Conservation (phyloP, 352 stramenopile genomes). For the Phytophthora citricola region DNA sequence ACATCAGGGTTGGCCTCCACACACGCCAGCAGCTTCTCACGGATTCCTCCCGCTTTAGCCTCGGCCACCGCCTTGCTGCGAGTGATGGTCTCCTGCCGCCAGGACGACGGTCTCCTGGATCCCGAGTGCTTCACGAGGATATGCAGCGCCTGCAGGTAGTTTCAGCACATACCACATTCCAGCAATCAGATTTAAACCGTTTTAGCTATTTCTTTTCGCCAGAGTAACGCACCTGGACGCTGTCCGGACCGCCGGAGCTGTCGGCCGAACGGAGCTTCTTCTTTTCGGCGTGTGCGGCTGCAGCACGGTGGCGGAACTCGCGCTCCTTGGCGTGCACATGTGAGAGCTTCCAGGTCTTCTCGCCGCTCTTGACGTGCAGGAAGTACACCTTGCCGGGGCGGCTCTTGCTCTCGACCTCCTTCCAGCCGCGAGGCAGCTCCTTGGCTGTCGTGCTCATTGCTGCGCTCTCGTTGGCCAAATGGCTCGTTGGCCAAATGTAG, state of each 20-base stretch:
- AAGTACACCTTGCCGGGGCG: slow-evolving; percentile 87
- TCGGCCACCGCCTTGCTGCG: slow-evolving; percentile 87
- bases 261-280: slow-evolving; percentile 34
- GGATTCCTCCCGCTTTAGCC: slow-evolving; percentile 79
- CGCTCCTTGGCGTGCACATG: slow-evolving; percentile 86
- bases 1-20: slow-evolving; percentile 73
- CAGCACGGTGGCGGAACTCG: slow-evolving; percentile 66
- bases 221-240: slow-evolving; percentile 48
- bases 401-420: slow-evolving; percentile 89
- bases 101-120: slow-evolving; percentile 84
- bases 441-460: slow-evolving; percentile 48
- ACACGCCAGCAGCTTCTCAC: slow-evolving; percentile 80
- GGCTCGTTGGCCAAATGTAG: no score
- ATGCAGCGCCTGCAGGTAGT: slow-evolving; percentile 62
- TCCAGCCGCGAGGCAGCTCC: slow-evolving; percentile 86
- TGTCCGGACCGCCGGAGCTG: slow-evolving; percentile 37
- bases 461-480: no score
- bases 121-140: slow-evolving; percentile 91
- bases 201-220: neutral
- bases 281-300: slow-evolving; percentile 38
- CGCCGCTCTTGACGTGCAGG: slow-evolving; percentile 81
- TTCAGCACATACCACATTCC: neutral
- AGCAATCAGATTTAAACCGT: neutral
- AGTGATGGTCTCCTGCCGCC: slow-evolving; percentile 89
- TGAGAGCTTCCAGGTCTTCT: slow-evolving; percentile 90